Conservation (phyloP, 2,329 filamentous ascomycete species). For the Scleromitrula shiraiana region DNA sequence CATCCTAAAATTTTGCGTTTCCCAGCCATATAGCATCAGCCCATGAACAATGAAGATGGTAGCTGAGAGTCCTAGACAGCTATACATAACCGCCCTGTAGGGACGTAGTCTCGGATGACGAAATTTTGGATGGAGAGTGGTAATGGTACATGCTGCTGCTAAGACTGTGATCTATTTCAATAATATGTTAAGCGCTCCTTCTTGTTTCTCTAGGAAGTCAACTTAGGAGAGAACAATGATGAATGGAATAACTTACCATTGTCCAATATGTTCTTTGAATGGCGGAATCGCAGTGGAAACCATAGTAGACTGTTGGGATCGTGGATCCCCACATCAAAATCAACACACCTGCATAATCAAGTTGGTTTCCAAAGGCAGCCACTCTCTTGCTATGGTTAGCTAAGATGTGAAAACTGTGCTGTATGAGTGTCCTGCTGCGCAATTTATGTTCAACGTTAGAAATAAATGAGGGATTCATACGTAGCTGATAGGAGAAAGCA, state of each 20-base stretch:
- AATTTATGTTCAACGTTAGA: neutral
- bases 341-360: constrained; percentile 35
- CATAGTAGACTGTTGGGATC: constrained; percentile 34
- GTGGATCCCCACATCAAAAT: constrained; percentile 34
- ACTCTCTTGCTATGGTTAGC: constrained; percentile 33
- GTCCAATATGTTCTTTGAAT: constrained; percentile 31
- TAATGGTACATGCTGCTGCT: neutral
- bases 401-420: constrained; percentile 29
- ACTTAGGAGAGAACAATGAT: no score
- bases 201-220: no score
- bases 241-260: neutral
- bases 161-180: neutral
- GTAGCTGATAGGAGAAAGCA: constrained; percentile 34
- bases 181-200: no score
- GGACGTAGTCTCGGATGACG: neutral
- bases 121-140: neutral
- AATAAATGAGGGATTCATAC: neutral
- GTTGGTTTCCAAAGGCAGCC: constrained; percentile 31
- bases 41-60: constrained; percentile 8
- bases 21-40: constrained; percentile 31
- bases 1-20: constrained; percentile 12
- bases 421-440: neutral
- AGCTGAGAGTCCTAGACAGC: constrained; percentile 1
- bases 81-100: constrained; percentile 1
- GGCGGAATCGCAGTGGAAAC: constrained; percentile 34